Evolutionary conservation across 1,284 basidiomycete genomes (phyloP).

Genomic region (Ceratobasidium sp.): DNA sequence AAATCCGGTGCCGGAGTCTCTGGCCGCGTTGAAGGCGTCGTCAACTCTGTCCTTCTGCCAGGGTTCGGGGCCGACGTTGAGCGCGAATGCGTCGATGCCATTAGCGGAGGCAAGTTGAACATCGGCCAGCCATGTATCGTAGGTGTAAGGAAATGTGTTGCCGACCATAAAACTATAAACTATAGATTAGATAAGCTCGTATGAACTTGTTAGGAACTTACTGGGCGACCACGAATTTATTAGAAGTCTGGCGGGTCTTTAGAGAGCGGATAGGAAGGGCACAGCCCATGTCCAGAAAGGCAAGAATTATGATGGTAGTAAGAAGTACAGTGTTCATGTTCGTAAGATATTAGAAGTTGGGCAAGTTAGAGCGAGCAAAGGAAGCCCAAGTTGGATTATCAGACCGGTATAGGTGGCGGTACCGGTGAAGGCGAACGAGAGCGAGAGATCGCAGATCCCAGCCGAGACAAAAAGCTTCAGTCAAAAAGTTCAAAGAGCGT

Average conservation of each 20-base stretch:
- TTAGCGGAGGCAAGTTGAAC: slow-evolving; percentile 70
- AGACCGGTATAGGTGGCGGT: slow-evolving; percentile 39
- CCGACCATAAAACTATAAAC: slow-evolving; percentile 51
- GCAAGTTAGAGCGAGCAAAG: slow-evolving; percentile 18
- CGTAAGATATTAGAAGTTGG: slow-evolving; percentile 2
- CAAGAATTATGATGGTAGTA: slow-evolving; percentile 1
- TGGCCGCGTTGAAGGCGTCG: slow-evolving; percentile 73
- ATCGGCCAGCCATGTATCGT: slow-evolving; percentile 68
- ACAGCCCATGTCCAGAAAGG: slow-evolving; percentile 13
- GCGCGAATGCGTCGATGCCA: slow-evolving; percentile 73
- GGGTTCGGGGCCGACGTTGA: slow-evolving; percentile 74
- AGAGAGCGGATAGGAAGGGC: slow-evolving; percentile 28
- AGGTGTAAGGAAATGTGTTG: slow-evolving; percentile 65
- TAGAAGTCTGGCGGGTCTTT: slow-evolving; percentile 30
- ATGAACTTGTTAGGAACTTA: not conserved
- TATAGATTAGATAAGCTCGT: slow-evolving; percentile 41
- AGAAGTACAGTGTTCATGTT: slow-evolving; percentile 8
- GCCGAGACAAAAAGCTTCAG: slow-evolving; percentile 34
- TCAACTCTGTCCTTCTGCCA: slow-evolving; percentile 75
- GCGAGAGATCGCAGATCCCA: slow-evolving; percentile 36
- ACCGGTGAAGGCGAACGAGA: slow-evolving; percentile 29
- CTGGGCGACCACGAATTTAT: slow-evolving; percentile 43
- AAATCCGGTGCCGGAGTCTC: slow-evolving; percentile 62
- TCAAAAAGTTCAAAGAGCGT: slow-evolving; percentile 1
- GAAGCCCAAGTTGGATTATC: slow-evolving; percentile 21